These are phyloP conservation scores for Prinsepia uniflora DNA, from an alignment of 306 rosid species.

Conservation along the genomic window DNA sequence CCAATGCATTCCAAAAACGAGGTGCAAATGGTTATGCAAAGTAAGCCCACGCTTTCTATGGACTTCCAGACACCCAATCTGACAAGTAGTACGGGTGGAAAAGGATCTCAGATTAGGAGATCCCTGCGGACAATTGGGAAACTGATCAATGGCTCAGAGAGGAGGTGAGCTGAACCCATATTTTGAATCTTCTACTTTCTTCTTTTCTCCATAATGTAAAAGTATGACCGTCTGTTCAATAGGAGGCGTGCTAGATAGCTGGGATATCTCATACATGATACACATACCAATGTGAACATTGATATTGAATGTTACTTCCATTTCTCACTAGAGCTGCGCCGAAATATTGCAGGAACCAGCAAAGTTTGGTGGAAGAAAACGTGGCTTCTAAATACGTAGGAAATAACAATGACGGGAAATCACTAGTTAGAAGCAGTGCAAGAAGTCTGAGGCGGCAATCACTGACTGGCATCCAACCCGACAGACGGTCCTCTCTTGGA, in stretches of 20 bases:
- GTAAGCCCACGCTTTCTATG: slow-evolving; percentile 24
- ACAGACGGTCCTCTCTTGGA: slow-evolving; percentile 68
- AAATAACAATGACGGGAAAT: slow-evolving; percentile 31
- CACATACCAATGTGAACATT: background rate
- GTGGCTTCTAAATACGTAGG: slow-evolving; percentile 38
- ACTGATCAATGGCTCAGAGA: slow-evolving; percentile 81
- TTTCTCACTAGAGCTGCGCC: background rate
- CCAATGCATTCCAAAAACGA: slow-evolving; percentile 33
- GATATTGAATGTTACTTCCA: background rate
- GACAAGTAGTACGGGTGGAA: slow-evolving; percentile 47
- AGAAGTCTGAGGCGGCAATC: slow-evolving; percentile 70
- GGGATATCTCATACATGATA: background rate
- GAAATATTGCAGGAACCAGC: slow-evolving; percentile 61
- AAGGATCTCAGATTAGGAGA: slow-evolving; percentile 80
- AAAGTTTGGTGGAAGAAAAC: slow-evolving; percentile 41
- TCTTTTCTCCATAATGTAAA: background rate
- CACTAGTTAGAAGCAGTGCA: slow-evolving; percentile 40
- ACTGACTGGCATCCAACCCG: slow-evolving; percentile 54
- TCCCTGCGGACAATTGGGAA: slow-evolving; percentile 87
- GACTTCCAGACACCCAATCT: slow-evolving; percentile 47
- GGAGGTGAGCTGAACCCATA: slow-evolving; percentile 41
- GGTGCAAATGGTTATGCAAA: slow-evolving; percentile 24
- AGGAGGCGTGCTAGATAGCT: background rate
- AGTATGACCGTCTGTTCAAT: no score
- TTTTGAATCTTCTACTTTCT: background rate